phyloP scores from a whole-genome alignment of 179 eudicot genomes.

The Silene coronaria region DNA sequence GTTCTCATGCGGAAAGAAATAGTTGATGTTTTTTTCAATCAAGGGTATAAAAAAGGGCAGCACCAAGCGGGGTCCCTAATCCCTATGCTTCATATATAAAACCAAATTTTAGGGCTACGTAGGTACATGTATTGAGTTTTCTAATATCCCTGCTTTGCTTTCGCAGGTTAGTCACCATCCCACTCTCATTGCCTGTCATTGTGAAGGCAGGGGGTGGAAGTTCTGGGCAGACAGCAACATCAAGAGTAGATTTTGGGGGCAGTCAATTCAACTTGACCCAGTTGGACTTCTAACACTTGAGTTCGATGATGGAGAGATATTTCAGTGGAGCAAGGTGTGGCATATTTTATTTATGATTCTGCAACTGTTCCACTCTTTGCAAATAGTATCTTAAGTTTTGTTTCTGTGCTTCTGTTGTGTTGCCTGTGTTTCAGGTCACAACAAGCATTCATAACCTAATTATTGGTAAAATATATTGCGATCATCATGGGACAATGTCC shows the following conservation, averaged over 20 bases:
- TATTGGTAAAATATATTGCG: constrained; percentile 77
- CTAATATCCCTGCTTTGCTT: constrained; percentile 9
- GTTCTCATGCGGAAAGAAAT: background rate
- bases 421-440: constrained; percentile 56
- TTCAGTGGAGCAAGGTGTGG: constrained; percentile 83
- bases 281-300: constrained; percentile 65
- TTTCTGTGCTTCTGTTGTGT: background rate
- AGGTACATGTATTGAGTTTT: background rate
- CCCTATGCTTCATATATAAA: background rate
- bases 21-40: background rate
- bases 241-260: constrained; percentile 82
- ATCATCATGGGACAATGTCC: constrained; percentile 90
- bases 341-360: background rate
- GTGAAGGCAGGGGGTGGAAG: constrained; percentile 87
- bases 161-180: constrained; percentile 88
- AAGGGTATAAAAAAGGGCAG: background rate
- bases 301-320: constrained; percentile 77
- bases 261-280: constrained; percentile 83
- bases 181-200: constrained; percentile 80
- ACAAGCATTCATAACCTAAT: constrained; percentile 82
- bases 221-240: constrained; percentile 83
- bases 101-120: background rate
- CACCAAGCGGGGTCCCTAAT: background rate
- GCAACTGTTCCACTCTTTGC: background rate
- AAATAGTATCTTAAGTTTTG: background rate